Conservation (phyloP, 2,329 filamentous ascomycete species). For the Colletotrichum lini region DNA sequence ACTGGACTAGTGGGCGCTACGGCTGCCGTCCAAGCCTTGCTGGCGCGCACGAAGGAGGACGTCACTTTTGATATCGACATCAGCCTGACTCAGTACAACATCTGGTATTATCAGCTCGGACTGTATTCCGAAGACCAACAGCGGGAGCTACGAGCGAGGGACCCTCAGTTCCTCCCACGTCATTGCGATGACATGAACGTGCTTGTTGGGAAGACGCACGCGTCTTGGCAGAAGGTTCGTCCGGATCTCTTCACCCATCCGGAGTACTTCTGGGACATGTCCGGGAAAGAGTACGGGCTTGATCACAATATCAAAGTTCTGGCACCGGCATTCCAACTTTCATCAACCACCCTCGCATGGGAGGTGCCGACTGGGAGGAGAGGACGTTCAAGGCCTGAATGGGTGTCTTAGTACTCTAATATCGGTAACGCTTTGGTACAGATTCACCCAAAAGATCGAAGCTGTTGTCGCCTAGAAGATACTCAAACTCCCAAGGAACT, state of each 20-base stretch:
- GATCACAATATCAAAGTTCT: slow-evolving; percentile 33
- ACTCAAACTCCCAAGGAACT: slow-evolving; percentile 10
- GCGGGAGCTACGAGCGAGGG: slow-evolving; percentile 38
- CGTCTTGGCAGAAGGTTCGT: slow-evolving; percentile 25
- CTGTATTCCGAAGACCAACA: slow-evolving; percentile 42
- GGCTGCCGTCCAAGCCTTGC: slow-evolving; percentile 43
- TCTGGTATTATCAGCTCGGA: slow-evolving; percentile 46
- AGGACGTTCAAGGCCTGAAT: slow-evolving; percentile 37
- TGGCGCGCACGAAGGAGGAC: slow-evolving; percentile 41
- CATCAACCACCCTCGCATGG: slow-evolving; percentile 29
- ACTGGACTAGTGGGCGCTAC: slow-evolving; percentile 44
- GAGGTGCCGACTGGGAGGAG: slow-evolving; percentile 27
- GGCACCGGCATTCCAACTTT: slow-evolving; percentile 33
- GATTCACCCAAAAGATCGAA: not conserved
- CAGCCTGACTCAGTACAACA: slow-evolving; percentile 48
- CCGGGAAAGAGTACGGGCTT: slow-evolving; percentile 36
- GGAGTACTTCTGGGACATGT: slow-evolving; percentile 39
- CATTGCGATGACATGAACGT: slow-evolving; percentile 46
- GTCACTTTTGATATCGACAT: slow-evolving; percentile 46
- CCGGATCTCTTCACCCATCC: slow-evolving; percentile 35
- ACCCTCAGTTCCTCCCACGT: slow-evolving; percentile 41
- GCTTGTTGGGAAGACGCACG: slow-evolving; percentile 31
- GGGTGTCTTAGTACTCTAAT: slow-evolving; percentile 5
- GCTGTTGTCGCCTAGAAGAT: not conserved
- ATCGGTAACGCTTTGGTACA: too few relatives aligned